Base-by-base conservation (phyloP, 1,284 basidiomycete species). In the Termitomyces sp. region DNA sequence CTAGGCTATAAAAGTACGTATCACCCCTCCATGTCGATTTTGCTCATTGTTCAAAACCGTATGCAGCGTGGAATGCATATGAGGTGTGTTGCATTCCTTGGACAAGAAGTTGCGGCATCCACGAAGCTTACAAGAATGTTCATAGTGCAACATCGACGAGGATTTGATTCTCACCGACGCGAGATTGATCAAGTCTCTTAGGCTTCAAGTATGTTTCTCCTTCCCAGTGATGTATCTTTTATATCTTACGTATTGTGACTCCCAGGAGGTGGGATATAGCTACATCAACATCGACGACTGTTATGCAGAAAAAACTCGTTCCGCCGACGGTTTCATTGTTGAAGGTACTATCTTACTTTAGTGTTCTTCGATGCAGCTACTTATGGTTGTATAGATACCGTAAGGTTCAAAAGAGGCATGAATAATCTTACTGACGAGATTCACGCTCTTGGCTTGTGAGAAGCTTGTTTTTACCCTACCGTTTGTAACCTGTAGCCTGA, bases 201-300 rank as follows among this genome's bases (percentile, higher is more conserved):
- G 77, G 21, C 69, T 80, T 21, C 60, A 63, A 28, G 71, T 68
- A 39, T 24, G 13, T 40, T 33, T 31, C 49, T 21, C 16, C 51
- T 7, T 35, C n/a, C 6, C 45, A 44, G 18, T 46, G 5, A 46
- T 24, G 9, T 38, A 5, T n/a, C 18, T 14, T 28, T 38, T 21
- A 39, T 34, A 18, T 34, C 18, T 41, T n/a, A 24, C 26, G 37
- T 18, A 18, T 7, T 2, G 21, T 10, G 6, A 21, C 3, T 5
- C 21, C 19, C 19, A 79, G 75, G 74, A 72, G 44, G 73, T 66
- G 24, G 78, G 79, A 4, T 80, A 80, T 56, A 66, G 69, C 19
- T 70, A 72, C 54, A 64, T 80, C 52, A 80, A 80, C 56, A 59
- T 80, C 38, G 78, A 80, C 52, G 79, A 80, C 53, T 80, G 78